Evolutionary conservation across 2,329 filamentous ascomycete genomes (phyloP), one percentile per base, ranked within the genome.

Genomic region (Trichoderma arundinaceum): DNA sequence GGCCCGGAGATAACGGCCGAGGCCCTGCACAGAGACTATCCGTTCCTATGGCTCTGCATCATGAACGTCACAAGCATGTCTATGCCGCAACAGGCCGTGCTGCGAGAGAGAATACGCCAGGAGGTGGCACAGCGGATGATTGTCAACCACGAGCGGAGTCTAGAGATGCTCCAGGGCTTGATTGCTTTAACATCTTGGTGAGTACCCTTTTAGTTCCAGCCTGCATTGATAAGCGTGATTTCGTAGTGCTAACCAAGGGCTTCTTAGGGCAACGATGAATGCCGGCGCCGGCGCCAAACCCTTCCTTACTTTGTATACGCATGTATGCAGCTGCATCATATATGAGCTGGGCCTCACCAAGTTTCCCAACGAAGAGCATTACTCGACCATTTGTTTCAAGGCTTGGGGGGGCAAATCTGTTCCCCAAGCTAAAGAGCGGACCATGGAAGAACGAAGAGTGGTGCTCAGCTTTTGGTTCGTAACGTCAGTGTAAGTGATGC

Each of bases 131-230:
- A 80, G n/a, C 79, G 78, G 64, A 74, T 85, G 32, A 69, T 86
- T 7, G 66, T 84, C 12, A 77, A 82, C 9, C 74, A 78, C n/a
- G 83, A 86, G 64, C 79, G 80, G 58, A 80, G 73, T 54, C 74
- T 86, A 44, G 86, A 88, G 68, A 68, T 87, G 10, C 74, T 88
- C 1, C 75, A 83, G 10, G 84, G 84, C 0, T 66, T 86, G 3
- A 70, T 88, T 15, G 76, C 69, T 59, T 81, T 75, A 61, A 75
- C 80, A 22, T 74, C 76, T 38, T 87, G 84, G 83, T 28, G 22
- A 28, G 2, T 28, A 28, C 22, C 22, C 22, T 4, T 28, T 28
- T 82, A 71, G 69, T n/a, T 41, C 1, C 0, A 17, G 12, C 1
- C 0, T 13, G 12, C 7, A 2, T n/a, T 10, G 7, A 7, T 39